These are phyloP conservation scores for Geranium rotundifolium DNA, from an alignment of 345 rosid genomes.

Conservation along the genomic window DNA sequence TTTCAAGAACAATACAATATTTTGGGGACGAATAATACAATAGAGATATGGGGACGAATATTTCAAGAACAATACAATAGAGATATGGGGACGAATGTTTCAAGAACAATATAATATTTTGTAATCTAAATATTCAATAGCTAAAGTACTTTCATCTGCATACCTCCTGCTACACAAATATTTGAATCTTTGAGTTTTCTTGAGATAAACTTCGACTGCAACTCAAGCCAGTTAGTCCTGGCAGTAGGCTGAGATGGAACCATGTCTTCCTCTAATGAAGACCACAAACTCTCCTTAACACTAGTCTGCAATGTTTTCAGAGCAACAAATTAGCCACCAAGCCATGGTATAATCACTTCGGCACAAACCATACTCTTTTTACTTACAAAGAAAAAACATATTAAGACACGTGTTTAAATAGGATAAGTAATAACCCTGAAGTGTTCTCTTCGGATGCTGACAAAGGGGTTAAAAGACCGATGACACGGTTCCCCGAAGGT, in stretches of 20 bases:
- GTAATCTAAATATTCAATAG: slow-evolving; percentile 4
- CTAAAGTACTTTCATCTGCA: slow-evolving; percentile 29
- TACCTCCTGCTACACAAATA: slow-evolving; percentile 98
- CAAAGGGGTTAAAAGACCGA: too few species aligned
- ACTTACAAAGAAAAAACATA: not conserved
- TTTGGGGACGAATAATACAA: too few species aligned
- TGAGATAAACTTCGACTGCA: slow-evolving; percentile 67
- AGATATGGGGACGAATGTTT: not conserved
- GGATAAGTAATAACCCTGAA: too few species aligned
- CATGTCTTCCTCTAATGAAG: slow-evolving; percentile 78
- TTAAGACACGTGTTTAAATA: not conserved
- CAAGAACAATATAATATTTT: not conserved
- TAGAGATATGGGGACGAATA: not conserved
- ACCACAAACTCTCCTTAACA: slow-evolving; percentile 75
- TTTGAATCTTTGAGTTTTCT: slow-evolving; percentile 58
- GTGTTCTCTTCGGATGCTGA: too few species aligned
- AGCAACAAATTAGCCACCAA: not conserved
- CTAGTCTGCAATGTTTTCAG: slow-evolving; percentile 30
- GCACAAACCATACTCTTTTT: not conserved
- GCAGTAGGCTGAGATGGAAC: slow-evolving; percentile 61
- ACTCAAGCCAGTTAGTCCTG: slow-evolving; percentile 88
- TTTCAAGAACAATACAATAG: slow-evolving; percentile 1
- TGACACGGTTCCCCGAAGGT: too few species aligned
- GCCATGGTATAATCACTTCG: not conserved
- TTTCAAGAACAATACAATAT: too few species aligned